Evolutionary conservation across 805 yeast species (phyloP).

Genomic region (Jamesozyma jinghongensis): DNA sequence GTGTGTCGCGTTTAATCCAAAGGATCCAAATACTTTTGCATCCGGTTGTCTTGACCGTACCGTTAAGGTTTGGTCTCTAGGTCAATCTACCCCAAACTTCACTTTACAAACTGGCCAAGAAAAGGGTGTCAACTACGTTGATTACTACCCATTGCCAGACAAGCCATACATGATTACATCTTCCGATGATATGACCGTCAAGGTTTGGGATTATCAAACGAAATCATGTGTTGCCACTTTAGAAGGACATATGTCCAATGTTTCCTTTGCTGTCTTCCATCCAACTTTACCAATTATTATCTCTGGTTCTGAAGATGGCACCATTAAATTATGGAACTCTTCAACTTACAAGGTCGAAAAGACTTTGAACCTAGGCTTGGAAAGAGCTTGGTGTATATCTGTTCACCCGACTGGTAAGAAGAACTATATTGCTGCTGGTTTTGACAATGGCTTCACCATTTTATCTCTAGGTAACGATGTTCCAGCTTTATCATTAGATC

Average conservation of each 20-base stretch:
- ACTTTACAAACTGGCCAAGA: slow-evolving; percentile 85
- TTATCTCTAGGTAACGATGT: slow-evolving; percentile 87
- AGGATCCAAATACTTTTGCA: slow-evolving; percentile 95
- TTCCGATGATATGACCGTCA: slow-evolving; percentile 82
- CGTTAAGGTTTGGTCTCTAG: slow-evolving; percentile 93
- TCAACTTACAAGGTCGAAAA: slow-evolving; percentile 90
- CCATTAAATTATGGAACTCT: slow-evolving; percentile 90
- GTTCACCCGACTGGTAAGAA: slow-evolving; percentile 54
- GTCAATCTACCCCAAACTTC: slow-evolving; percentile 80
- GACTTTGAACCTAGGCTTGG: slow-evolving; percentile 81
- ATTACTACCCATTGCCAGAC: slow-evolving; percentile 94
- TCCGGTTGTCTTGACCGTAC: slow-evolving; percentile 95
- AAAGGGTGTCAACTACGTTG: slow-evolving; percentile 92
- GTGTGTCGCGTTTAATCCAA: slow-evolving; percentile 92
- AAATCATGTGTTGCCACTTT: slow-evolving; percentile 90
- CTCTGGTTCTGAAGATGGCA: slow-evolving; percentile 95
- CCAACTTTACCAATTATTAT: slow-evolving; percentile 93
- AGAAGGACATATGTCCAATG: slow-evolving; percentile 90
- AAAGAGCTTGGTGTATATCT: slow-evolving; percentile 94
- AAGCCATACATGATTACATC: slow-evolving; percentile 91
- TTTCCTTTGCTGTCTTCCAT: slow-evolving; percentile 94
- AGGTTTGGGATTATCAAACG: slow-evolving; percentile 95
- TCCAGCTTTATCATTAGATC: slow-evolving; percentile 89
- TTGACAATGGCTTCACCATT: slow-evolving; percentile 89
- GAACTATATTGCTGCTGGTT: slow-evolving; percentile 82